Base-by-base conservation (phyloP, 805 yeast species). In the Kodamaea neixiangensis region DNA sequence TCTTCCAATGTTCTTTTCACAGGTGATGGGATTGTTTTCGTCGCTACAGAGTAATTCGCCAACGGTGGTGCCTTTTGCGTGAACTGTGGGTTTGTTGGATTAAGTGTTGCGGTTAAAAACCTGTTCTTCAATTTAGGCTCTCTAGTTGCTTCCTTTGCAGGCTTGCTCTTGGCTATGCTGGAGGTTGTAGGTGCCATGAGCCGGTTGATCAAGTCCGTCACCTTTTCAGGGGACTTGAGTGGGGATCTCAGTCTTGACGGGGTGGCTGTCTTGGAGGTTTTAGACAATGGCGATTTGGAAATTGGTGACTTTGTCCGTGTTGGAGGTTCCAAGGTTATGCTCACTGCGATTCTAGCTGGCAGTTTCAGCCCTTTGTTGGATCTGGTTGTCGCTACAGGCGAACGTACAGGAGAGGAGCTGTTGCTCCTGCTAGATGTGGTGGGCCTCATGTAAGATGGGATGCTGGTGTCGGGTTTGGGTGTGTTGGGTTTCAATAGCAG, bases 51-150 rank as follows among this genome's bases (percentile, higher is more conserved):
- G 44, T 52, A 34, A 20, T 47, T 13, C 6, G 58, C 55, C 19
- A 49, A 38, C 7, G 53, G 48, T 11, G 57, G 46, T 46, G 50
- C 58, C 42, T 48, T 53, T 14, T 57, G 55, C 37, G 58, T 60
- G 29, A 69, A 60, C 21, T 51, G 54, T 5, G 68, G 63, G 7
- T 65, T 65, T 3, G 64, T 59, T 0, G 75, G 71, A 19, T 68
- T 68, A 18, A 73, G 58, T 6, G 69, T 65, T 1, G 75, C 69
- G 0, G 75, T 66, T 31, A 72, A 61, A 47, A 73, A 69, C 49
- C 64, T 63, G 51, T 71, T 72, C 52, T 63, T 69, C 34, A 39
- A 17, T 15, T 42, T 47, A 13, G 58, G 56, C 18, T 44, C 51
- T 3, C 57, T 44, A 7, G 21, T 7, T 2, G 44, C 44, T 21